These are phyloP conservation scores for Coemansia sp. DNA, from an alignment of 192 early-diverging fungal genomes.

Conservation along the genomic window DNA sequence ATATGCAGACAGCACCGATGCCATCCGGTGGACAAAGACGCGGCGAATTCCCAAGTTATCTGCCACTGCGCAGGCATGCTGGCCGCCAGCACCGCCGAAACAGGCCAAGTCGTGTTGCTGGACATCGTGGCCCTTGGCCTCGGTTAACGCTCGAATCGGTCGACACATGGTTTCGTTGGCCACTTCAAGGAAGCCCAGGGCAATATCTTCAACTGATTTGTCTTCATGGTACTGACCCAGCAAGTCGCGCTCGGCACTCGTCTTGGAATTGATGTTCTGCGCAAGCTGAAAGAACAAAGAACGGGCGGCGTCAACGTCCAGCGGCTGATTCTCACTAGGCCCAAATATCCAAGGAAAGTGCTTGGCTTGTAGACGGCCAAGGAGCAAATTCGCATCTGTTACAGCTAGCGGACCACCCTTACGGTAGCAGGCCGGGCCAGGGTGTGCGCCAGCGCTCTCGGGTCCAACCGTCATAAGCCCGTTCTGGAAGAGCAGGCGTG, in stretches of 20 bases:
- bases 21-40: constrained; percentile 86
- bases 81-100: constrained; percentile 95
- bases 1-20: constrained; percentile 92
- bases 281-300: constrained; percentile 68
- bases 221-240: constrained; percentile 18
- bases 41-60: constrained; percentile 77
- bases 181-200: constrained; percentile 91
- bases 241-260: constrained; percentile 33
- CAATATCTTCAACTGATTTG: constrained; percentile 84
- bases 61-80: constrained; percentile 96
- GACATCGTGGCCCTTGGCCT: constrained; percentile 88
- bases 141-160: constrained; percentile 89
- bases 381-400: constrained; percentile 90
- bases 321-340: constrained; percentile 71
- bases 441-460: constrained; percentile 89
- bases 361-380: constrained; percentile 80
- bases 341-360: constrained; percentile 98
- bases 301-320: constrained; percentile 68
- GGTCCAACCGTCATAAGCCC: constrained; percentile 94
- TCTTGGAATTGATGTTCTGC: constrained; percentile 62
- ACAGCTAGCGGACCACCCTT: constrained; percentile 90
- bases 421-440: constrained; percentile 95
- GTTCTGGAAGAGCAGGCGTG: constrained; percentile 86
- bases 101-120: constrained; percentile 81
- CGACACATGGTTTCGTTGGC: constrained; percentile 97